Evolutionary conservation across 768 basidiomycete genomes (phyloP), one percentile per base, ranked within the genome.

Genomic region (Auricularia sp.): DNA sequence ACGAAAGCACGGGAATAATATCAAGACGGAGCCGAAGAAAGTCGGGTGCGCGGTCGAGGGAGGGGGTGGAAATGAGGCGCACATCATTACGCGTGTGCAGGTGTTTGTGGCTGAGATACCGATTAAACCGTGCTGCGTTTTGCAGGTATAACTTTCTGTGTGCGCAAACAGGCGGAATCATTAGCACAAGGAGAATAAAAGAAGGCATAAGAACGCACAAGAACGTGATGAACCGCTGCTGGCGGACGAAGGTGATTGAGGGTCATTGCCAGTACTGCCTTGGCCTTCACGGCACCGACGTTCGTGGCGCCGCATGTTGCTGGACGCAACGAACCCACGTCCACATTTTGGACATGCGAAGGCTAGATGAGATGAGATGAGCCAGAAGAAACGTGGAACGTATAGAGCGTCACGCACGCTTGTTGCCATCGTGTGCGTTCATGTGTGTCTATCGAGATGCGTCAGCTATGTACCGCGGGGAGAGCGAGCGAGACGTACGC

Each of bases 301-400:
- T 34, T 59, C 56, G 34, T 59, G 56, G 56, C 56, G 56, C 14
- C 56, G 56, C 56, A 59, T 59, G 56, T 59, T 59, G 29, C 56
- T 59, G 34, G 56, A 59, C 34, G 56, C 56, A 29, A 21, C 29
- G 56, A 59, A 59, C 11, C 56, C 56, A 29, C 56, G 56, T 14
- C 56, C 23, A 29, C 56, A 59, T 23, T 59, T 59, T 34, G 56
- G 23, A 18, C 56, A 59, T 14, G 23, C 16, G 56, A n/a, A 59
- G 11, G 56, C 56, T 59, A 7, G 53, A 12, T 10, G 34, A 10
- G 18, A 18, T 18, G 56, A 29, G 53, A n/a, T 54, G 56, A 35
- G 12, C 7, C 11, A 35, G 23, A 33, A 59, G 23, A 29, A 59
- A 6, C 29, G 56, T 33, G 23, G 14, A 29, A 23, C 34, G 56